These are phyloP conservation scores for Mesembryanthemum crystallinum DNA, from an alignment of 148 eudicot genomes.

Conservation along the genomic window DNA sequence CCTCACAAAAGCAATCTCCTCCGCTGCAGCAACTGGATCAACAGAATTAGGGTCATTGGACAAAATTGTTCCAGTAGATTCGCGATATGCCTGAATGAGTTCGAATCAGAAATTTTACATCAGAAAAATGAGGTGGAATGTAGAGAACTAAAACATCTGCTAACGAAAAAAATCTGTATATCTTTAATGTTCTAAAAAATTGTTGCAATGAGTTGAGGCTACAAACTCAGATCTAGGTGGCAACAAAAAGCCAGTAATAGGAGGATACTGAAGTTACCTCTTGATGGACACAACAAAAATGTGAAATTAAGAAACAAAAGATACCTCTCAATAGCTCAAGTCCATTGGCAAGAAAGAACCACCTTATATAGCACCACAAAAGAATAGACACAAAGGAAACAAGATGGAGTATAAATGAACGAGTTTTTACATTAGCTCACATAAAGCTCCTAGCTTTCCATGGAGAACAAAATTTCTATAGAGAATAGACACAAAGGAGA, in stretches of 20 bases:
- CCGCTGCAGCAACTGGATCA: constrained; percentile 93
- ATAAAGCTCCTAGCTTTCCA: background rate
- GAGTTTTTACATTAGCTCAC: background rate
- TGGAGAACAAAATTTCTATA: background rate
- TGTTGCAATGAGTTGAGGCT: background rate
- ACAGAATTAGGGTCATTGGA: constrained; percentile 29
- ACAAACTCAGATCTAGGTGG: background rate
- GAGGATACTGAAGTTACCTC: background rate
- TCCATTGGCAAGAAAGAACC: constrained; percentile 2
- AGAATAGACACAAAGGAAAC: background rate
- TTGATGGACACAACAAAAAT: background rate
- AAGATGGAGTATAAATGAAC: background rate
- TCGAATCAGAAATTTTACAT: background rate
- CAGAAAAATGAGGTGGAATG: constrained; percentile 1
- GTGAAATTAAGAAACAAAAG: background rate
- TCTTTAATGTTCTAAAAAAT: background rate
- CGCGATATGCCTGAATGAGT: constrained; percentile 73
- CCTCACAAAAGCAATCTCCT: constrained; percentile 83
- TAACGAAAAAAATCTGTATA: background rate
- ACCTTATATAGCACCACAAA: background rate
- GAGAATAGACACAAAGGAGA: background rate
- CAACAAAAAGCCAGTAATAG: background rate
- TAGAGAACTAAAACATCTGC: background rate
- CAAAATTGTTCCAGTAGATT: constrained; percentile 85
- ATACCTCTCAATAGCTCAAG: background rate